Evolutionary conservation across 768 basidiomycete species (phyloP), one percentile per base, ranked within the genome.

Genomic region (Mrakia frigida): DNA sequence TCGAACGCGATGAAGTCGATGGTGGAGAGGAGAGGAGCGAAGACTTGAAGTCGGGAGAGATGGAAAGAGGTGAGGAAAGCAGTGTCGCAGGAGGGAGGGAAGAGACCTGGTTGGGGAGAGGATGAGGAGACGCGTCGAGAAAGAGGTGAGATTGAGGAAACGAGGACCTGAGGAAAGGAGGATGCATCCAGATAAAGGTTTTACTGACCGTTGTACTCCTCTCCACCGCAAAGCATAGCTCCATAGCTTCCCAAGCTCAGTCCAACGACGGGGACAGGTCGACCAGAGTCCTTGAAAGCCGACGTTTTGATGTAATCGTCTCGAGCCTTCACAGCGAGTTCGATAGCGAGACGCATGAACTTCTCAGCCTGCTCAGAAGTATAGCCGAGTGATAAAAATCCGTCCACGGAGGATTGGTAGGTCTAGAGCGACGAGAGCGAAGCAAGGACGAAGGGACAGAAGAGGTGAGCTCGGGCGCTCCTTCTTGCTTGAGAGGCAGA

Each of bases 181-280:
- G 61, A 37, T n/a, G 31, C 35, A 31, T 35, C 11, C 6, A 39
- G 28, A 21, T 4, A 16, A 16, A 28, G 9, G 21, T 11, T 14
- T 33, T 0, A 23, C 67, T 3, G 0, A 73, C 53, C 59, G 23
- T 53, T 71, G 52, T 46, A 77, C 79, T 78, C 73, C 73, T 90
- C 86, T 28, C 83, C 82, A 0, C 89, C 88, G 10, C 82, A 81
- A 23, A 91, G 84, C 6, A 87, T 89, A 1, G 90, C 89, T 52
- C 92, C 91, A 80, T 87, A 92, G 0, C 91, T 89, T 25, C 92
- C 92, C 39, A 92, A 83, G 7, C 90, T 92, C 6, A 94, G 85
- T 3, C 88, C 90, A 50, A 93, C 86, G 37, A 83, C 85, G 88
- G 21, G 87, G 84, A 53, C 41, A 52, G 14, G 82, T 81, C 16